A percentile compares a stretch with the other conserved stretches of the same genome.
Conservation (phyloP, 345 rosid species). For the Eutrema japonicum region DNA sequence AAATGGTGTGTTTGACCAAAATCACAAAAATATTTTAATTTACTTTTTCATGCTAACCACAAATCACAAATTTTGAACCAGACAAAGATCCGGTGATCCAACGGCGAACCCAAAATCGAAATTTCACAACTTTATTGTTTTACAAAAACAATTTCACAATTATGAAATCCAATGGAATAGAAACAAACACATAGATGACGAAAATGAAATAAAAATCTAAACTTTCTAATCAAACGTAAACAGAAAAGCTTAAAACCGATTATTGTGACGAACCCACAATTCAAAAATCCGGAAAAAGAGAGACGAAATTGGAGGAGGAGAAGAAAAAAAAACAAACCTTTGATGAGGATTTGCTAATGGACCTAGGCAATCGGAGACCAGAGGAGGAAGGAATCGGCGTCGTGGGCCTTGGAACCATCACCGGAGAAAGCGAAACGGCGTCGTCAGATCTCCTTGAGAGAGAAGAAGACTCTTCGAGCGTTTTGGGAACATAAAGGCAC, state of each 20-base stretch:
- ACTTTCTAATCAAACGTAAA: slow-evolving; percentile 10
- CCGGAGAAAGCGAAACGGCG: slow-evolving; percentile 49
- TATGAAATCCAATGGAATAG: slow-evolving; percentile 5
- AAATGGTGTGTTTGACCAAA: too few relatives aligned
- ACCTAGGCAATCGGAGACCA: slow-evolving; percentile 61
- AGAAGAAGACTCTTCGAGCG: slow-evolving; percentile 51
- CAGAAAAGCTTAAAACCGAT: background rate
- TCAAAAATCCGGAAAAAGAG: background rate
- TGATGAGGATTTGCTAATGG: slow-evolving; percentile 55
- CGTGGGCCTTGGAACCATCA: slow-evolving; percentile 39
- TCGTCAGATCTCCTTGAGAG: slow-evolving; percentile 52
- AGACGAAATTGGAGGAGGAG: background rate
- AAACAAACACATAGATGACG: slow-evolving; percentile 16
- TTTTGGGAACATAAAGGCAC: slow-evolving; percentile 71
- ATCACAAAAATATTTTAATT: too few relatives aligned
- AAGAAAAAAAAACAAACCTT: slow-evolving; percentile 51
- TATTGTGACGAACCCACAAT: slow-evolving; percentile 9
- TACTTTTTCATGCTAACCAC: slow-evolving; percentile 1
- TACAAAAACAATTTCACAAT: background rate
- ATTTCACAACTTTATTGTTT: slow-evolving; percentile 25
- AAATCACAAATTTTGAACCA: slow-evolving; percentile 27
- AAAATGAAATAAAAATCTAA: slow-evolving; percentile 14
- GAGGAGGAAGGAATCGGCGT: slow-evolving; percentile 77
- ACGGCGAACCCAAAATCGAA: slow-evolving; percentile 33
- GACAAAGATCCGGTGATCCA: slow-evolving; percentile 33